These are phyloP conservation scores for Botrytis paeoniae DNA, from an alignment of 2,329 filamentous ascomycete species.

Conservation along the genomic window DNA sequence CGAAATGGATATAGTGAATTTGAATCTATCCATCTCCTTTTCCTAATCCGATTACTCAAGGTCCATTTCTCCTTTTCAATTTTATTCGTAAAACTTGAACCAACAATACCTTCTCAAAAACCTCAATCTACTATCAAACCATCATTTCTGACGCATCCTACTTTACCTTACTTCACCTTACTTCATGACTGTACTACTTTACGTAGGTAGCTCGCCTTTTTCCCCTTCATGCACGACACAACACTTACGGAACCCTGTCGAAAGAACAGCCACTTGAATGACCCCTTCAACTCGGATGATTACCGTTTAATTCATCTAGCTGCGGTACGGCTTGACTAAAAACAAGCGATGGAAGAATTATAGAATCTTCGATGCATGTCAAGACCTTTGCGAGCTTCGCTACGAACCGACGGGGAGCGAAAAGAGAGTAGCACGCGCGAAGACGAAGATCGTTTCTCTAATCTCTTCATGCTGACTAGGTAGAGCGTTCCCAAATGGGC, in stretches of 20 bases:
- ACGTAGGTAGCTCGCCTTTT: conserved; percentile 4
- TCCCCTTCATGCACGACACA: conserved; percentile 12
- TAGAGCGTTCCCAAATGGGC: neutral
- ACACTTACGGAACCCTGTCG: neutral
- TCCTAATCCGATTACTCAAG: neutral
- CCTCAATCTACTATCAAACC: neutral
- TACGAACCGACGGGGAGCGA: neutral
- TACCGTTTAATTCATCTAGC: conserved; percentile 13
- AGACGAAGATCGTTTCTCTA: conserved; percentile 6
- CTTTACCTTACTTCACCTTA: neutral
- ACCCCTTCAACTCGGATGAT: neutral
- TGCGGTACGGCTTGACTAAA: conserved; percentile 13
- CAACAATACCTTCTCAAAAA: neutral
- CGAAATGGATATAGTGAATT: neutral
- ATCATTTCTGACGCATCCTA: neutral
- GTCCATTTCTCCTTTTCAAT: neutral
- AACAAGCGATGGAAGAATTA: conserved; percentile 26
- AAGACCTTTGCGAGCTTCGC: neutral
- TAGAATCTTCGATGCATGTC: conserved; percentile 20
- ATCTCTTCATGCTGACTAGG: neutral
- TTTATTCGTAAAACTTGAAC: neutral
- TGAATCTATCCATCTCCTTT: no score
- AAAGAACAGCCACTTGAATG: neutral
- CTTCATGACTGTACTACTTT: neutral
- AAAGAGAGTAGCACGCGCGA: neutral